Percentiles rank a stretch among this genome's conserved stretches.
phyloP scores from a whole-genome alignment of 2,329 filamentous ascomycete genomes.

The Talaromyces atroroseus region DNA sequence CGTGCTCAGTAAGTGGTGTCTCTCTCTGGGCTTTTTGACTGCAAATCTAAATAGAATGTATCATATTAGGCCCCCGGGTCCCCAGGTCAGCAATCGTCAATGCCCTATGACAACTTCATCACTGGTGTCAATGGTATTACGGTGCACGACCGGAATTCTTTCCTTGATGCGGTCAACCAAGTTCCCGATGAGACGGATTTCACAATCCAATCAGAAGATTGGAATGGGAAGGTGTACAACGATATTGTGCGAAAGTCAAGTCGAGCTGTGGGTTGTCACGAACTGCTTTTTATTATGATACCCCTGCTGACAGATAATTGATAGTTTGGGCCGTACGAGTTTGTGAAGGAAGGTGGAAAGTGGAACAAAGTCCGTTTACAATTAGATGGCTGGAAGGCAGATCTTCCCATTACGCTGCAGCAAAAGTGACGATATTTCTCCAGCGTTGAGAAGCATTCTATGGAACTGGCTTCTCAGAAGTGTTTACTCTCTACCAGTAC shows the following conservation, averaged over 20 bases:
- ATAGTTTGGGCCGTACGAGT: slow-evolving; percentile 9
- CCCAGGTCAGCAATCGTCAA: slow-evolving; percentile 3
- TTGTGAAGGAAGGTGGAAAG: slow-evolving; percentile 4
- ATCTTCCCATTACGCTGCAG: neutral
- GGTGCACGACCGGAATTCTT: slow-evolving; percentile 1
- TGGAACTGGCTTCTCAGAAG: neutral
- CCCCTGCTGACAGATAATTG: neutral
- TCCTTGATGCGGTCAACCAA: neutral
- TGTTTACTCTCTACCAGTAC: neutral
- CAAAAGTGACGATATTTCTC: neutral
- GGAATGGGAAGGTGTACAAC: slow-evolving; percentile 7
- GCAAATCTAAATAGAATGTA: neutral
- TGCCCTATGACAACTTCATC: slow-evolving; percentile 6
- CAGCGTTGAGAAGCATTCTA: neutral
- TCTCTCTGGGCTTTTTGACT: neutral
- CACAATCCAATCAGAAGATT: slow-evolving; percentile 9
- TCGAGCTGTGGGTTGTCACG: neutral
- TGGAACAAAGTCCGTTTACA: slow-evolving; percentile 6
- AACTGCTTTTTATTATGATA: neutral
- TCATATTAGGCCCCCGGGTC: slow-evolving; percentile 1
- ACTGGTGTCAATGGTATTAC: slow-evolving; percentile 3
- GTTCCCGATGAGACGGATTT: slow-evolving; percentile 8
- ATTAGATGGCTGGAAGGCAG: neutral
- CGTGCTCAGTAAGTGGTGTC: neutral
- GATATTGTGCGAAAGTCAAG: slow-evolving; percentile 7